Percentiles rank a stretch among this genome's conserved stretches.
These are phyloP conservation scores for Geotrichum bryndzae DNA, from an alignment of 1,139 yeast species.

Conservation along the genomic window DNA sequence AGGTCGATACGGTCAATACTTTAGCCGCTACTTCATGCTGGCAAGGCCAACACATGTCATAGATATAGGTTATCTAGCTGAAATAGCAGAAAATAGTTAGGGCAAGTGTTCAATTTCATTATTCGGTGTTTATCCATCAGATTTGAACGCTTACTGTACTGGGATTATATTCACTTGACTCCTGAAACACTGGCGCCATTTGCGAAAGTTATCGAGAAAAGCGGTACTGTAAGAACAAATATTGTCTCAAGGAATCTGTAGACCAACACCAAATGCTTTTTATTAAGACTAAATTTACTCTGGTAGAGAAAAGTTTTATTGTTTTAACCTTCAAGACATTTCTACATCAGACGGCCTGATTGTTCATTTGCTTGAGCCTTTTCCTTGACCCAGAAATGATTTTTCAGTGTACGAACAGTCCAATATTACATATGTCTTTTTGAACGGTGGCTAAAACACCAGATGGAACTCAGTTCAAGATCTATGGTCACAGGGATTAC, in stretches of 20 bases:
- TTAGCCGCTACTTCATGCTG: neutral
- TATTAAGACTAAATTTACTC: too few species aligned
- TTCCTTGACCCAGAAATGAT: too few species aligned
- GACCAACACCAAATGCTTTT: neutral
- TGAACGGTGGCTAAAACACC: neutral
- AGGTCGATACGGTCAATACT: neutral
- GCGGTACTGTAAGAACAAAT: neutral
- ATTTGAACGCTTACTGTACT: neutral
- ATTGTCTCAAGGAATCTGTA: neutral
- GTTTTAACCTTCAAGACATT: neutral
- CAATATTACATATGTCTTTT: neutral
- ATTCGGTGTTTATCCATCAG: too few species aligned
- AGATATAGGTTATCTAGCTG: neutral
- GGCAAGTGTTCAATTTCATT: neutral
- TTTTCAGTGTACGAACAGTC: neutral
- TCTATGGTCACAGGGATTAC: neutral
- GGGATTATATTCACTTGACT: neutral
- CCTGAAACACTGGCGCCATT: neutral
- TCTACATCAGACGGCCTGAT: neutral
- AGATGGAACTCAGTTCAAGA: neutral
- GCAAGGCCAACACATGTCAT: neutral
- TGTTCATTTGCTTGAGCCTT: neutral
- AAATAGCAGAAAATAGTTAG: neutral
- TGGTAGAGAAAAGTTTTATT: neutral
- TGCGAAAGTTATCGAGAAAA: neutral